Evolutionary conservation across 2,329 filamentous ascomycete species (phyloP), one percentile per base, ranked within the genome.

Genomic region (Ascochyta clinopodiicola): DNA sequence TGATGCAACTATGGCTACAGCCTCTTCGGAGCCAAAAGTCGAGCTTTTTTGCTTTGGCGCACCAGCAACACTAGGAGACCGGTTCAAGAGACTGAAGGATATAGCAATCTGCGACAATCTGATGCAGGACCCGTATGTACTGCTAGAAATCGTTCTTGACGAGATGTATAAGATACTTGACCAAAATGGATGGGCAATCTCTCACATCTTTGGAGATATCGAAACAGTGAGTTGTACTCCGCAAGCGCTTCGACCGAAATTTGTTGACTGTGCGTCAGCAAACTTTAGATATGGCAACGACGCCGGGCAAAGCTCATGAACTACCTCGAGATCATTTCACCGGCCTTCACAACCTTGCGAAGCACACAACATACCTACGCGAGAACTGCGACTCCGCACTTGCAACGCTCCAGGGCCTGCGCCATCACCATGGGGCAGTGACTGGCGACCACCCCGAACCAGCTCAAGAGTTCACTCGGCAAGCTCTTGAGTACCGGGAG

Each of bases 281-380:
- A 51, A 71, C 60, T 3, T 51, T 73, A 2, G 62, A 52, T 6
- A 57, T 65, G 34, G 62, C 67, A 6, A 53, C 55, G 2, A 57
- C 53, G 6, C 63, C 62, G 6, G 63, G 61, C 0, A 63, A 62
- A 42, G 58, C 53, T 8, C 50, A 63, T 7, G 45, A 66, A 66
- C 69, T 58, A 52, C 55, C 43, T 4, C 59, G 44, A 17, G 53
- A 62, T 25, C 59, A 64, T 29, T 67, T 64, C 39, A 62, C 69
- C 1, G 67, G 60, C 1, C 57, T 78, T 2, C 75, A 78, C 60
- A 75, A 73, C 38, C 65, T 77, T n/a, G 70, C 75, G 7, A 77
- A 77, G 52, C 71, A 78, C 43, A 62, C 66, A 34, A 75, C 74
- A 12, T 75, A 73, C 53, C 50, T 78, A 25, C 69, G 67, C 17